Evolutionary conservation across 2,329 filamentous ascomycete species (phyloP).

Genomic region (Claviceps purpurea): DNA sequence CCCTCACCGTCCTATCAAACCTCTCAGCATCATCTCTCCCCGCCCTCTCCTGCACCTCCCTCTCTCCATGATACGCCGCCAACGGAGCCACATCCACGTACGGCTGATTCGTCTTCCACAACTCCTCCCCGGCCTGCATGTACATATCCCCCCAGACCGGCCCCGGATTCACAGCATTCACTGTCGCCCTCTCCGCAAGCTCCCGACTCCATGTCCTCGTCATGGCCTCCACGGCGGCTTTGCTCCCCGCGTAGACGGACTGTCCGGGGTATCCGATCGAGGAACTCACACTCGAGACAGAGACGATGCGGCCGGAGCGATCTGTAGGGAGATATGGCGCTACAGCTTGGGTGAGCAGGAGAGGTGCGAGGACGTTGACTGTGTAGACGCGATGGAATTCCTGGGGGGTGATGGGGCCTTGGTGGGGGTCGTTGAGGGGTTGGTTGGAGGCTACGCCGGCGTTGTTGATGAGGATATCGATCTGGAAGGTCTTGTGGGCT

Average conservation of each 20-base stretch:
- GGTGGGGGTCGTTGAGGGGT: slow-evolving; percentile 39
- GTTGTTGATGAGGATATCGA: slow-evolving; percentile 84
- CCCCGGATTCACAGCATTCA: slow-evolving; percentile 45
- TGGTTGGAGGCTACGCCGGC: slow-evolving; percentile 61
- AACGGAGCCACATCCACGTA: slow-evolving; percentile 23
- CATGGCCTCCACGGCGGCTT: slow-evolving; percentile 46
- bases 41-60: slow-evolving; percentile 15
- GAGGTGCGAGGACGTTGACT: slow-evolving; percentile 70
- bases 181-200: slow-evolving; percentile 37
- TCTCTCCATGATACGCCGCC: slow-evolving; percentile 20
- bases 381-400: slow-evolving; percentile 63
- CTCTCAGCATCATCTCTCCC: slow-evolving; percentile 19
- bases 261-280: slow-evolving; percentile 40
- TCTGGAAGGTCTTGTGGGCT: slow-evolving; percentile 16
- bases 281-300: slow-evolving; percentile 41
- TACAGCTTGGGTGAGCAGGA: slow-evolving; percentile 64
- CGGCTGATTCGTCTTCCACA: slow-evolving; percentile 26
- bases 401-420: slow-evolving; percentile 37
- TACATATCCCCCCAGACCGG: slow-evolving; percentile 43
- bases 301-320: slow-evolving; percentile 48
- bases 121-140: slow-evolving; percentile 18
- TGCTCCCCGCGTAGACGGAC: slow-evolving; percentile 43
- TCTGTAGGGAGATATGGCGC: slow-evolving; percentile 53
- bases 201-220: slow-evolving; percentile 46
- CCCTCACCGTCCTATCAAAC: slow-evolving; percentile 20